Evolutionary conservation across 139 green algal genomes (phyloP).

Genomic region (Protoeuglena noctilucae): DNA sequence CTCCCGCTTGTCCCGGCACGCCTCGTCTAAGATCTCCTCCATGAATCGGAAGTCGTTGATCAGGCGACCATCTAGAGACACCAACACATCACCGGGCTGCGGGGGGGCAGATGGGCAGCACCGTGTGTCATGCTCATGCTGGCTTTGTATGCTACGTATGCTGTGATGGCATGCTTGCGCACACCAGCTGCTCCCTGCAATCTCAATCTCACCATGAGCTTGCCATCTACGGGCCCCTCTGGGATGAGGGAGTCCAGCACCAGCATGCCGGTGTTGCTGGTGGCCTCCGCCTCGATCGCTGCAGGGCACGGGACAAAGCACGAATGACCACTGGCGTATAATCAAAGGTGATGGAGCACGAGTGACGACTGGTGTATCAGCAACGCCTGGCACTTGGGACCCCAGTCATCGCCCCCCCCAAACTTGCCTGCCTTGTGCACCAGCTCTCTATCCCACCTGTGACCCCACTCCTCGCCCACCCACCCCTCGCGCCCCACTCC

Average conservation of each 20-base stretch:
- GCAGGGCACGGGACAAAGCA: background rate
- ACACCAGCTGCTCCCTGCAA: no score
- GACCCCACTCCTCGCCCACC: slow-evolving; percentile 1
- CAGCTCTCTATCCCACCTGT: no score
- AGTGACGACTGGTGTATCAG: no score
- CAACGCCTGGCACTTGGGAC: no score
- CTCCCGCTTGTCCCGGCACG: slow-evolving; percentile 35
- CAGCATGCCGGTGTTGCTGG: slow-evolving; percentile 80
- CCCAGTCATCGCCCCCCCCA: no score
- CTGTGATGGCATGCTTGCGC: no score
- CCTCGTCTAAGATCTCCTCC: slow-evolving; percentile 59
- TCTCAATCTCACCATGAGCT: no score
- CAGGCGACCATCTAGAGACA: slow-evolving; percentile 26
- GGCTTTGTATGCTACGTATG: no score
- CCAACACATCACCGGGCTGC: slow-evolving; percentile 69
- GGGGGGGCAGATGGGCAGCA: no score
- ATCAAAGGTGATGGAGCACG: slow-evolving; percentile 1
- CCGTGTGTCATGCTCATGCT: no score
- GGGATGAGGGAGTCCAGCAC: slow-evolving; percentile 72
- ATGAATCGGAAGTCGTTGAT: slow-evolving; percentile 62
- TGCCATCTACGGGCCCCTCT: slow-evolving; percentile 38
- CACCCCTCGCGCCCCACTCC: background rate
- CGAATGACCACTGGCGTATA: background rate
- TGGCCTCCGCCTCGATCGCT: no score
- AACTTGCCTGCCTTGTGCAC: no score